Evolutionary conservation across 2,329 filamentous ascomycete genomes (phyloP), one percentile per base, ranked within the genome.

Genomic region (Cladosporium sp.): DNA sequence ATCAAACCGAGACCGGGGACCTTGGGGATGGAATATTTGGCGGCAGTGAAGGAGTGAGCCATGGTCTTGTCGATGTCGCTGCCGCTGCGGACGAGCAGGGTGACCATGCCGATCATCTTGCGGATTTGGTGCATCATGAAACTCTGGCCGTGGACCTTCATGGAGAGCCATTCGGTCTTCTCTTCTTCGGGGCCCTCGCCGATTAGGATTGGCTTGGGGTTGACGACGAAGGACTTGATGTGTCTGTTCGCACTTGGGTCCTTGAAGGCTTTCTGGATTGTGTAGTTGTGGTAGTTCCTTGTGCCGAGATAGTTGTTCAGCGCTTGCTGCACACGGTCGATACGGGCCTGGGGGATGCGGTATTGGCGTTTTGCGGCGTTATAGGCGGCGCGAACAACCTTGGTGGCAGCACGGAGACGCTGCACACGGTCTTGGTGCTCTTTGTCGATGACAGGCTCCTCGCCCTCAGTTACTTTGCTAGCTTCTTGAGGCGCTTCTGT

Each of bases 51-150:
- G 61, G 86, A 90, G 61, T 95, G 83, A 0, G 77, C 73, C 65
- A 99, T 89, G 28, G 89, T 84, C 11, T 83, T 77, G 3, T 86
- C 79, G 3, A 89, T 81, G 22, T 67, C 61, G n/a, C 87, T 87
- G 52, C 91, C 94, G 72, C 89, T 95, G 38, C 94, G 87, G 6
- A 95, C 88, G 5, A 93, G 80, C 61, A 99, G 80, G 36, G 90
- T 86, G 8, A 86, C 90, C 88, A 99, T 92, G 59, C 90, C 91
- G 15, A 99, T 90, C 94, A 99, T 97, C 77, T 97, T 99, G 69
- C 94, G 88, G 74, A 99, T 99, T 78, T 99, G 94, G 75, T 99
- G 94, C 94, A 99, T 99, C 94, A 99, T 99, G 82, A 99, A 99
- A 70, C 88, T 93, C 75, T 99, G 94, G 0, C 94, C 94, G 74